Conservation (phyloP, 2,329 filamentous ascomycete genomes). For the Helotiales sp. region DNA sequence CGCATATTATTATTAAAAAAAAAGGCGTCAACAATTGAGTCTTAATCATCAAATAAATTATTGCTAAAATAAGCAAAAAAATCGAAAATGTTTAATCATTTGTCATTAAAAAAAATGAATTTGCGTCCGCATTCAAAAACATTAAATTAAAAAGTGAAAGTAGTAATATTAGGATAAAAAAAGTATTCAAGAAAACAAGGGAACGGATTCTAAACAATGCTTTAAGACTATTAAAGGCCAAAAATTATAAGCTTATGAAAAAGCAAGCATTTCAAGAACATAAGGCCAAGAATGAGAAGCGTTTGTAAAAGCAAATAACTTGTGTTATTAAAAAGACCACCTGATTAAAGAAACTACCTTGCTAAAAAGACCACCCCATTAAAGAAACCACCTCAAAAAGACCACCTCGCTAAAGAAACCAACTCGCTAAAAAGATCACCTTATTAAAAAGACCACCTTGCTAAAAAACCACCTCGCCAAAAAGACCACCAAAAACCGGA, state of each 20-base stretch:
- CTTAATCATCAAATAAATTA: not conserved
- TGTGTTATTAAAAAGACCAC: too few species aligned
- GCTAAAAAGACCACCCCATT: not conserved
- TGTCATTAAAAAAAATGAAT: not conserved
- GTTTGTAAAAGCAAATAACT: too few species aligned
- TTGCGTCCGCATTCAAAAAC: not conserved
- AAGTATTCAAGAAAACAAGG: not conserved
- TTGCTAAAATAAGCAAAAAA: not conserved
- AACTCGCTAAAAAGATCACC: not conserved
- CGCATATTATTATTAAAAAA: not conserved
- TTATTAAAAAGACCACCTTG: not conserved
- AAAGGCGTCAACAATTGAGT: not conserved
- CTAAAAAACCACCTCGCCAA: too few species aligned
- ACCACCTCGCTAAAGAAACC: not conserved
- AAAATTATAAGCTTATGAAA: not conserved
- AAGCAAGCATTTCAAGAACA: not conserved
- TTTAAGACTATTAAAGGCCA: not conserved
- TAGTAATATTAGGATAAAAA: not conserved
- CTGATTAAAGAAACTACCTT: too few species aligned
- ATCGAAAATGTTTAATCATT: not conserved
- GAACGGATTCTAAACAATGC: not conserved
- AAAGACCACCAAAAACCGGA: too few species aligned
- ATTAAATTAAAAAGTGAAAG: not conserved
- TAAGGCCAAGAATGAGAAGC: not conserved
- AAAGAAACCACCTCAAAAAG: not conserved